These are phyloP conservation scores for Penicillium vulpinum DNA, from an alignment of 2,329 filamentous ascomycete species.

Conservation along the genomic window DNA sequence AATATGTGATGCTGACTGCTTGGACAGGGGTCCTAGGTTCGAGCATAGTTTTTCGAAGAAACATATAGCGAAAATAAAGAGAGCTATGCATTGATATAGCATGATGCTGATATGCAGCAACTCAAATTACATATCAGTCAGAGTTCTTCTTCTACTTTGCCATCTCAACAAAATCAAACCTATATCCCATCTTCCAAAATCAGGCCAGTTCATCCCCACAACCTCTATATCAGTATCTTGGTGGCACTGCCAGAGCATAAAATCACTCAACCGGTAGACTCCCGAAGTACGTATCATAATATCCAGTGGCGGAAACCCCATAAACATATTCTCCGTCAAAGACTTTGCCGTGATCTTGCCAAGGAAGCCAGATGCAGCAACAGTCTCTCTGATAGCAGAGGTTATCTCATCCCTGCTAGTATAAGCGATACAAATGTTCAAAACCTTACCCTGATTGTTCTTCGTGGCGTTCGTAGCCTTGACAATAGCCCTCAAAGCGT, in stretches of 20 bases:
- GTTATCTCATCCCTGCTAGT: not conserved
- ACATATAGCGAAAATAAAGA: not conserved
- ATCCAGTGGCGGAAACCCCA: not conserved
- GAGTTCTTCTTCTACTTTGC: not conserved
- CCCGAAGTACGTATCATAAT: not conserved
- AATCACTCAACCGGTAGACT: not conserved
- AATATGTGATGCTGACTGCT: not conserved
- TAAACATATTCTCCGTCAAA: not conserved
- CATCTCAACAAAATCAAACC: not conserved
- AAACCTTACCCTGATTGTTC: not conserved
- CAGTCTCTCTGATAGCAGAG: not conserved
- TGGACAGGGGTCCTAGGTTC: not conserved
- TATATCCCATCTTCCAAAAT: not conserved
- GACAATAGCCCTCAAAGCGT: not conserved
- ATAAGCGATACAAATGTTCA: constrained; percentile 1
- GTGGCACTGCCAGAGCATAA: constrained; percentile 4
- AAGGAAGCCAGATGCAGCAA: not conserved
- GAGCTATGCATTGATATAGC: not conserved
- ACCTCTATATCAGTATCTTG: not conserved
- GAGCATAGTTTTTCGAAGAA: not conserved
- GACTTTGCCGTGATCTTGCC: not conserved
- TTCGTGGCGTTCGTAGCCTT: not conserved
- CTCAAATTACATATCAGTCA: not conserved
- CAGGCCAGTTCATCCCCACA: not conserved
- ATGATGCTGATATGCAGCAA: not conserved